Evolutionary conservation across 2,329 filamentous ascomycete species (phyloP).

Genomic region (Thelonectria olida): DNA sequence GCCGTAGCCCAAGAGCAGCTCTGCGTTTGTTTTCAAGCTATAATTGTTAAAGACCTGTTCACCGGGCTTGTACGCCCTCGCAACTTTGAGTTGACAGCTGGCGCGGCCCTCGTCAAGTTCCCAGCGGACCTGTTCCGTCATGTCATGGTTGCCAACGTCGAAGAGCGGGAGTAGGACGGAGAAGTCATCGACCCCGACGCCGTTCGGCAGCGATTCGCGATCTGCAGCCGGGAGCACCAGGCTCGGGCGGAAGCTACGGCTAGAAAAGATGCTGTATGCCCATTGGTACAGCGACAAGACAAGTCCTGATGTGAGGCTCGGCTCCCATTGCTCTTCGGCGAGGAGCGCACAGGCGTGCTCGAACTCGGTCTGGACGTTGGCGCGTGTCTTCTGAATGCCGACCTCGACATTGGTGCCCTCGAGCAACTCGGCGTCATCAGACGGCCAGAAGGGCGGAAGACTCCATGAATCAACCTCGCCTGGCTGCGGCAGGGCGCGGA

Average conservation of each 20-base stretch:
- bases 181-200: conserved; percentile 62
- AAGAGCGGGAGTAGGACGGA: conserved; percentile 76
- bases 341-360: conserved; percentile 53
- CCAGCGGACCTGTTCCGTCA: conserved; percentile 69
- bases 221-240: conserved; percentile 57
- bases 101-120: conserved; percentile 52
- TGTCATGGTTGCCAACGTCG: conserved; percentile 77
- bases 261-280: conserved; percentile 72
- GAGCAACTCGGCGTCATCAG: conserved; percentile 66
- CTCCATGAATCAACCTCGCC: conserved; percentile 59
- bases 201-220: conserved; percentile 40
- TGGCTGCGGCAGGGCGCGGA: conserved; percentile 71
- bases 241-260: conserved; percentile 70
- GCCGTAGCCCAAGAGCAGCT: conserved; percentile 71
- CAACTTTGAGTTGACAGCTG: conserved; percentile 54
- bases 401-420: conserved; percentile 63
- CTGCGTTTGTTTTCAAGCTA: conserved; percentile 77
- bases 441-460: conserved; percentile 71
- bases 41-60: conserved; percentile 76
- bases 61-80: conserved; percentile 57
- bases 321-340: conserved; percentile 31
- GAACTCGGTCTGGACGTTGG: conserved; percentile 57
- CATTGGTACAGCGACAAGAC: conserved; percentile 66
- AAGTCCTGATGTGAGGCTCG: conserved; percentile 47
- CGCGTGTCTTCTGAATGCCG: conserved; percentile 58